Conservation (phyloP, 2,329 filamentous ascomycete genomes). For the Cladosporium sp. region DNA sequence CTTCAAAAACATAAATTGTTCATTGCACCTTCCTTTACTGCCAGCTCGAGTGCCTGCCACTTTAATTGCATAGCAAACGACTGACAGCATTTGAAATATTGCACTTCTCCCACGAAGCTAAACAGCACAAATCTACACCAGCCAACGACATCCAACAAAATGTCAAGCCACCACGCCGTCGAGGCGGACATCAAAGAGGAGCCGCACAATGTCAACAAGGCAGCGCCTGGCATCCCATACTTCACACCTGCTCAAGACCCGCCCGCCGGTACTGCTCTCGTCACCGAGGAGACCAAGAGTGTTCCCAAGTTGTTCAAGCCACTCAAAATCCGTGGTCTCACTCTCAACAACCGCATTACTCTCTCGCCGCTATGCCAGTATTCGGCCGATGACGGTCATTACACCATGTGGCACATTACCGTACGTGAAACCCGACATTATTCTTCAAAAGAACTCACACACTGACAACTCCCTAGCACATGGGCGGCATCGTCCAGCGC, state of each 20-base stretch:
- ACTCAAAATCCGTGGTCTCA: constrained; percentile 59
- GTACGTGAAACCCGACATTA: neutral
- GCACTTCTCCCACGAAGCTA: neutral
- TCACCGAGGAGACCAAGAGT: constrained; percentile 49
- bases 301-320: constrained; percentile 63
- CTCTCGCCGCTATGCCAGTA: constrained; percentile 69
- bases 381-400: constrained; percentile 68
- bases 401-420: constrained; percentile 55
- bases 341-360: constrained; percentile 67
- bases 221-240: constrained; percentile 49
- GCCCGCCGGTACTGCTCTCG: constrained; percentile 50
- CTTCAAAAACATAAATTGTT: neutral
- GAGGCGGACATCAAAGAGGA: constrained; percentile 26
- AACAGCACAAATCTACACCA: neutral
- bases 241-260: constrained; percentile 52
- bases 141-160: neutral
- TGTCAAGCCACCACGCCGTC: constrained; percentile 36
- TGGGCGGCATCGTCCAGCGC: constrained; percentile 69
- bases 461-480: neutral
- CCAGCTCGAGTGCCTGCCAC: no score
- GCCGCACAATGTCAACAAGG: constrained; percentile 43
- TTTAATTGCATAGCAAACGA: neutral
- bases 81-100: neutral
- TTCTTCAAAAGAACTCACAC: neutral
- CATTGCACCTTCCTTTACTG: neutral